Conservation (phyloP, 108 stramenopile species). For the Nitzschia inconspicua region DNA sequence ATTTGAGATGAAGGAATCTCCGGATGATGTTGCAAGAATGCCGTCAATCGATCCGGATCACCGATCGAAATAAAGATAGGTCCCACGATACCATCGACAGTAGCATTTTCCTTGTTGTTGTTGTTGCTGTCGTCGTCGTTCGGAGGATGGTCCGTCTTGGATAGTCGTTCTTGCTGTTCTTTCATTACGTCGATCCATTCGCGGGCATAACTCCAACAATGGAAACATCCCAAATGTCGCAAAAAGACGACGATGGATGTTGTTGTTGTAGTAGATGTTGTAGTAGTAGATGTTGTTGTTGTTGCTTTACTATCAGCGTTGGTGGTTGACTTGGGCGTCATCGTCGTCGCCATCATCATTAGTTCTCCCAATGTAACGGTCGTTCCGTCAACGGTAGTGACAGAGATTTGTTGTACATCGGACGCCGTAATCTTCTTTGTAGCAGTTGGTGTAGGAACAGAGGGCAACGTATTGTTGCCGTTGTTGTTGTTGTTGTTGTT, state of each 20-base stretch:
- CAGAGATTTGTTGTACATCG: conserved; percentile 1
- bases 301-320: too few relatives aligned
- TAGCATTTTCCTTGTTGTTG: too few relatives aligned
- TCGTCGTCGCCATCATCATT: conserved; percentile 38
- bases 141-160: too few relatives aligned
- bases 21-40: conserved; percentile 60
- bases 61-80: conserved; percentile 76
- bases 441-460: not conserved
- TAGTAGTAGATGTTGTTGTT: too few relatives aligned
- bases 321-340: too few relatives aligned
- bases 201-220: conserved; percentile 83
- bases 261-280: too few relatives aligned
- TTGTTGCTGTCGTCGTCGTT: too few relatives aligned
- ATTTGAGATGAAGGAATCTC: conserved; percentile 40
- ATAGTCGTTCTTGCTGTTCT: conserved; percentile 25
- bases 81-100: conserved; percentile 28
- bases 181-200: conserved; percentile 58
- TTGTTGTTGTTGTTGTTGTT: not conserved
- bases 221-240: conserved; percentile 79
- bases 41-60: conserved; percentile 51
- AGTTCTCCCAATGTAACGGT: conserved; percentile 45
- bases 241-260: conserved; percentile 73
- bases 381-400: conserved; percentile 51
- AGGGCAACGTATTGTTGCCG: not conserved
- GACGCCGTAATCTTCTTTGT: not conserved